These are phyloP conservation scores for Clohesyomyces aquaticus DNA, from an alignment of 495 filamentous ascomycete species.

Conservation along the genomic window DNA sequence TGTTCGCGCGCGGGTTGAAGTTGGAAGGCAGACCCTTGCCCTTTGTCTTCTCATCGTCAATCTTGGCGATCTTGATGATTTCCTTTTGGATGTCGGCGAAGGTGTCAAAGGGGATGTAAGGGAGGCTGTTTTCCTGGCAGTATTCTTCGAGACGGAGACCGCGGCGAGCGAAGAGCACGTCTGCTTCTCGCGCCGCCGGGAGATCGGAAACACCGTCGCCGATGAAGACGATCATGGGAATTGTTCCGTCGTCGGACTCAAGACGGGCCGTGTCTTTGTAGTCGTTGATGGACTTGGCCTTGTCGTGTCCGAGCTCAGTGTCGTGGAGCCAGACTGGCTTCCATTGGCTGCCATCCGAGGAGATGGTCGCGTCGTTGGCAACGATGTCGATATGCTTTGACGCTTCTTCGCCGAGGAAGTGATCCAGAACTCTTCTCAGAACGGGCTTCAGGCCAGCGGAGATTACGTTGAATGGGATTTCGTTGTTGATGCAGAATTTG, in stretches of 20 bases:
- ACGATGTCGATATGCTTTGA: constrained; percentile 68
- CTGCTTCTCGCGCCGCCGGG: constrained; percentile 71
- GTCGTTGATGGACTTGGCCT: constrained; percentile 67
- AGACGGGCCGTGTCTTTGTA: constrained; percentile 59
- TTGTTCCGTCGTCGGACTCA: constrained; percentile 60
- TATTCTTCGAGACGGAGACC: constrained; percentile 73
- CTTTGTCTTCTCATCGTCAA: constrained; percentile 67
- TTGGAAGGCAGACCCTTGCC: constrained; percentile 64
- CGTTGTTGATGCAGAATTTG: constrained; percentile 64
- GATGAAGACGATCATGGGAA: constrained; percentile 75
- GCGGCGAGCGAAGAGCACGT: constrained; percentile 73
- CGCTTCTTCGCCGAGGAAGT: constrained; percentile 65
- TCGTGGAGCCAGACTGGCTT: constrained; percentile 74
- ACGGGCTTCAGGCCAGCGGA: constrained; percentile 73
- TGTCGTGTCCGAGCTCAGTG: constrained; percentile 70
- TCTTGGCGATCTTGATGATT: constrained; percentile 60
- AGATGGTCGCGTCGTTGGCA: constrained; percentile 70
- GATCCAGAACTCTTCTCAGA: constrained; percentile 63
- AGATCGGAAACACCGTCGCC: constrained; percentile 79
- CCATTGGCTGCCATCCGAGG: constrained; percentile 62
- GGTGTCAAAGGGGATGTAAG: constrained; percentile 67
- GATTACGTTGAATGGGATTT: constrained; percentile 75
- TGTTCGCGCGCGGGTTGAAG: constrained; percentile 73
- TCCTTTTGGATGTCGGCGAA: constrained; percentile 71
- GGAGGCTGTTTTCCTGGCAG: constrained; percentile 66